These are phyloP conservation scores for Pseudohyphozyma bogoriensis DNA, from an alignment of 768 basidiomycete species.

Conservation along the genomic window DNA sequence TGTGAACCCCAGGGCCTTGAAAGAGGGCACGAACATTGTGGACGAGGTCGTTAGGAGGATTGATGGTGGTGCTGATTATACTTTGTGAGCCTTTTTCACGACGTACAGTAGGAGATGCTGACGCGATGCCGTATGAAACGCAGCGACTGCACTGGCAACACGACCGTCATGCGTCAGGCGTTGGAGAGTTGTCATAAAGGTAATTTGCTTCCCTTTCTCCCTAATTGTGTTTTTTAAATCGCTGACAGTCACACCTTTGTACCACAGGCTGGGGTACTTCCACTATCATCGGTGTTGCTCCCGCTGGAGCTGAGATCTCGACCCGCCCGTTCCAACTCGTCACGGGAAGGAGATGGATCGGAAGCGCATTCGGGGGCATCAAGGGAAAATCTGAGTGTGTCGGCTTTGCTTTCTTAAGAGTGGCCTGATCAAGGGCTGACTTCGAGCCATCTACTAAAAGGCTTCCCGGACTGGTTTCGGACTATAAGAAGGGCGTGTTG, in stretches of 20 bases:
- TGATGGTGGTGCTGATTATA: slow-evolving; percentile 95
- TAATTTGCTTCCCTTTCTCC: neutral
- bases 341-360: slow-evolving; percentile 88
- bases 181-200: slow-evolving; percentile 99
- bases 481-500: slow-evolving; percentile 71
- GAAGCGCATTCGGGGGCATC: slow-evolving; percentile 91
- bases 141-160: slow-evolving; percentile 88
- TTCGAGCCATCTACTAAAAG: neutral
- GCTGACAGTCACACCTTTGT: no score
- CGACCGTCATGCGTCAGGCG: slow-evolving; percentile 47
- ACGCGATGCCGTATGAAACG: neutral
- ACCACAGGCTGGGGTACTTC: slow-evolving; percentile 71
- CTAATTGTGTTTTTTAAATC: neutral
- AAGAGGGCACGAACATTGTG: slow-evolving; percentile 73
- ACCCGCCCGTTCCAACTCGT: slow-evolving; percentile 72
- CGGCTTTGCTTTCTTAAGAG: neutral
- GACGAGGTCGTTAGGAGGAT: slow-evolving; percentile 84
- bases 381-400: slow-evolving; percentile 78
- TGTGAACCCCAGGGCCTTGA: slow-evolving; percentile 65
- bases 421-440: neutral
- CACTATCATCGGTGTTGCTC: slow-evolving; percentile 86
- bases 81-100: slow-evolving; percentile 48
- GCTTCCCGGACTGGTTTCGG: slow-evolving; percentile 40
- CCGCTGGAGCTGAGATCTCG: slow-evolving; percentile 90
- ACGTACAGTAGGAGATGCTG: no score